phyloP scores from a whole-genome alignment of 345 rosid genomes.

The Arabidopsis arenosa region DNA sequence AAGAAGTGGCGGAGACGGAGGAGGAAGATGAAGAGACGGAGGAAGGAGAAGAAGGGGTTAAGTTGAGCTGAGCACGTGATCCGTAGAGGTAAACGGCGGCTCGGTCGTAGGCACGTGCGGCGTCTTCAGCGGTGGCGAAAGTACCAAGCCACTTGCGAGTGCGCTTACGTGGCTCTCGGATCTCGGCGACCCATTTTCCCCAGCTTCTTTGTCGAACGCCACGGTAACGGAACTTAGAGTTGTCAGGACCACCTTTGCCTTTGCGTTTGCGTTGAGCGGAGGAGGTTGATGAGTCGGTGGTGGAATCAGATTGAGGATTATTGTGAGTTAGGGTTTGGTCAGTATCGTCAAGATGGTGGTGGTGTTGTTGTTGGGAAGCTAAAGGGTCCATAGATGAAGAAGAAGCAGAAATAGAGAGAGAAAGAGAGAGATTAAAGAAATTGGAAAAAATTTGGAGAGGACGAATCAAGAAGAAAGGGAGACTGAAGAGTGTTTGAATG shows the following conservation, averaged over 20 bases:
- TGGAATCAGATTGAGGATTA: slow-evolving; percentile 36
- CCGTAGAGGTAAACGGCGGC: slow-evolving; percentile 81
- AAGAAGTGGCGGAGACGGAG: slow-evolving; percentile 40
- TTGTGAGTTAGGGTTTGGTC: slow-evolving; percentile 40
- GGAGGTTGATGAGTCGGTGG: slow-evolving; percentile 38
- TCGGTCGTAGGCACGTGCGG: slow-evolving; percentile 88
- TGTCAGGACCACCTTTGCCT: slow-evolving; percentile 78
- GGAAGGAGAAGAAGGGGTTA: slow-evolving; percentile 51
- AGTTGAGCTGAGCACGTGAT: slow-evolving; percentile 76
- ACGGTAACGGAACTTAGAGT: slow-evolving; percentile 65
- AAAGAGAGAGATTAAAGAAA: slow-evolving; percentile 41
- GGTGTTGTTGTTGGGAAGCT: slow-evolving; percentile 48
- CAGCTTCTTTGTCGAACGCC: slow-evolving; percentile 77
- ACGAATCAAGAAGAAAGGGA: slow-evolving; percentile 49
- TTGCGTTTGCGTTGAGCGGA: slow-evolving; percentile 49
- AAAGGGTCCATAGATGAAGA: slow-evolving; percentile 48
- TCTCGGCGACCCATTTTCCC: slow-evolving; percentile 88
- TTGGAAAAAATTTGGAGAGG: slow-evolving; percentile 35
- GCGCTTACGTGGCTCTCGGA: slow-evolving; percentile 78
- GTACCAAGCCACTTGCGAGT: slow-evolving; percentile 90
- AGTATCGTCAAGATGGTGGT: slow-evolving; percentile 34
- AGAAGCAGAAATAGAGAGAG: slow-evolving; percentile 27
- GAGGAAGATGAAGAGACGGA: slow-evolving; percentile 55
- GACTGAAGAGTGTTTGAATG: slow-evolving; percentile 44
- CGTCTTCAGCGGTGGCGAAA: slow-evolving; percentile 84